phyloP scores from a whole-genome alignment of 2,329 filamentous ascomycete genomes.

The Cytospora chrysosperma region DNA sequence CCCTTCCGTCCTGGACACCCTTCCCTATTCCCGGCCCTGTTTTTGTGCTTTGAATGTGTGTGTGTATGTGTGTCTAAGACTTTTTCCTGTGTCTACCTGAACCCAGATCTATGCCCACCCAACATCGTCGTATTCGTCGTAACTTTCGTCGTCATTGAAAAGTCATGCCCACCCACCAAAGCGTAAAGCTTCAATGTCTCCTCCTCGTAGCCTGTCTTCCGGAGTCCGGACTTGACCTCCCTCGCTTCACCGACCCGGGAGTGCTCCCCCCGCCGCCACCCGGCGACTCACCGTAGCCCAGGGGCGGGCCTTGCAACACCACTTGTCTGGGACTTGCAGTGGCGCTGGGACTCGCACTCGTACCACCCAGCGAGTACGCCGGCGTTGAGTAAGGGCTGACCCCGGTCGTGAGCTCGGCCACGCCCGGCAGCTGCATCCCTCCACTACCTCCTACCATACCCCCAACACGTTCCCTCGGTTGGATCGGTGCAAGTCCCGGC shows the following conservation, averaged over 20 bases:
- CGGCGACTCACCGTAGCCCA: constrained; percentile 28
- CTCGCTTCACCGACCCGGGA: constrained; percentile 43
- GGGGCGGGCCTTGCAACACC: constrained; percentile 29
- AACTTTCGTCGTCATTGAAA: constrained; percentile 12
- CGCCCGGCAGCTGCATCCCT: constrained; percentile 53
- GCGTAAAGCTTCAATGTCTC: constrained; percentile 33
- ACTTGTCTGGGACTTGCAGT: constrained; percentile 44
- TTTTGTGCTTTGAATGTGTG: neutral
- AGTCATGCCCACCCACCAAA: constrained; percentile 32
- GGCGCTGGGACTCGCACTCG: constrained; percentile 40
- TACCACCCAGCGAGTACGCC: constrained; percentile 47
- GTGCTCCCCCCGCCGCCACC: neutral
- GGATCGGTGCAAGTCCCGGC: constrained; percentile 54
- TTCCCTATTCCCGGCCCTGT: neutral
- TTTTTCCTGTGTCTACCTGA: neutral
- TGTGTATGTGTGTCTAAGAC: neutral
- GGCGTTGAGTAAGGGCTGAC: constrained; percentile 61
- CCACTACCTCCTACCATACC: constrained; percentile 37
- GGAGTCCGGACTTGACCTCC: constrained; percentile 48
- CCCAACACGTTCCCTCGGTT: constrained; percentile 32
- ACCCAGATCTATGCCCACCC: constrained; percentile 8
- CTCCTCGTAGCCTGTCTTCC: constrained; percentile 47
- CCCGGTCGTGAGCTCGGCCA: constrained; percentile 64
- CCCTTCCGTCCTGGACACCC: neutral
- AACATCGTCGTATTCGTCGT: constrained; percentile 17